A percentile compares a stretch with the other conserved stretches of the same genome.
Evolutionary conservation across 139 green algal genomes (phyloP).

Genomic region (Raphidocelis subcapitata): DNA sequence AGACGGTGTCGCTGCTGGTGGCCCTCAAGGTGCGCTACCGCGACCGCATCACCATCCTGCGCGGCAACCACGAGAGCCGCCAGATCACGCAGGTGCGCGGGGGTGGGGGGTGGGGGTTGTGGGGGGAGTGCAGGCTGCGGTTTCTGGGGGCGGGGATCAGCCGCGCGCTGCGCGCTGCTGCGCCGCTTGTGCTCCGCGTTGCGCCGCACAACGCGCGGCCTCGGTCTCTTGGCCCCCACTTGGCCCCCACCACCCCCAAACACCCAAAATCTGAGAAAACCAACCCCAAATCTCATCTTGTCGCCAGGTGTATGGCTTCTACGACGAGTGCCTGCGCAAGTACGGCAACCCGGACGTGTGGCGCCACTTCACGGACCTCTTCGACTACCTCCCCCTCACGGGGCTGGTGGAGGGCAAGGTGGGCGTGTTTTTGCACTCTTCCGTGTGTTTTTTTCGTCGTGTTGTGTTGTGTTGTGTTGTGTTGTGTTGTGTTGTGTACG

Average conservation of each 20-base stretch:
- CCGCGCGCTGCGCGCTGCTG: too few relatives aligned
- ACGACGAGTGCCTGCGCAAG: constrained; percentile 99
- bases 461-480: too few relatives aligned
- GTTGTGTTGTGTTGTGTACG: too few relatives aligned
- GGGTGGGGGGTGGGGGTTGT: background rate
- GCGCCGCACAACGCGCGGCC: too few relatives aligned
- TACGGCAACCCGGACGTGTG: constrained; percentile 98
- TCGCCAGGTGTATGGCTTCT: constrained; percentile 94
- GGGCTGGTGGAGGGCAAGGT: constrained; percentile 93
- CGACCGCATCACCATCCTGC: constrained; percentile 96
- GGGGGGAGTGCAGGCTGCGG: background rate
- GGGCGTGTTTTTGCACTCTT: background rate
- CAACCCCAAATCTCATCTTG: too few relatives aligned
- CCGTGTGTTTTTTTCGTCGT: too few relatives aligned
- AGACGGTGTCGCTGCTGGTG: constrained; percentile 92
- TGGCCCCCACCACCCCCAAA: too few relatives aligned
- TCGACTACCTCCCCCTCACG: constrained; percentile 98
- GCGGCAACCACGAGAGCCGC: constrained; percentile 97
- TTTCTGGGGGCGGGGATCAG: too few relatives aligned
- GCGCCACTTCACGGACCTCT: constrained; percentile 98
- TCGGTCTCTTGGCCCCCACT: too few relatives aligned
- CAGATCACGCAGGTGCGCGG: constrained; percentile 98
- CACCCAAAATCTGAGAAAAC: too few relatives aligned
- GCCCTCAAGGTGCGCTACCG: constrained; percentile 91
- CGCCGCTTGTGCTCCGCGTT: too few relatives aligned